Evolutionary conservation across 805 yeast species (phyloP), one percentile per base, ranked within the genome.

Genomic region (Cyberlindnera maritima): DNA sequence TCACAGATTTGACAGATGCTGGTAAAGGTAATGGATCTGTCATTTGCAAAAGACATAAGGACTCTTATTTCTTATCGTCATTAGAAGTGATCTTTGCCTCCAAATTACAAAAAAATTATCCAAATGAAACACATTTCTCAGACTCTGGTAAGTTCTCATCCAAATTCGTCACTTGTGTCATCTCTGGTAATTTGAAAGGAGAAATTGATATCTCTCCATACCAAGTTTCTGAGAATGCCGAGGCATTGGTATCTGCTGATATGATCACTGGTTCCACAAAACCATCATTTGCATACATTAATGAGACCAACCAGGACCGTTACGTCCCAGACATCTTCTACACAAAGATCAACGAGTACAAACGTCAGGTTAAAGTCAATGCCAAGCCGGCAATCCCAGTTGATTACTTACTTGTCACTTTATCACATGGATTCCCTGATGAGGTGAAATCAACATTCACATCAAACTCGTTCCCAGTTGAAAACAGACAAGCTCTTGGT

Each of bases 271-370:
- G 96, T 0, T 86, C 96, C 1, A 88, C 97, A 0, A 92, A 90
- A 61, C 97, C 99, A 0, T 81, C 90, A 18, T 81, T 85, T 72
- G 83, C 92, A 62, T 85, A 81, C 56, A 82, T 94, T 53, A 85
- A 88, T 60, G 84, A 80, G 25, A 82, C 88, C n/a, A 78, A 79
- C 35, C 74, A 76, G 17, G 76, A 74, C 10, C 76, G 97, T 46
- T 94, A 92, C 57, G 98, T 94, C 14, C 99, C 99, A 0, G 99
- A 94, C 52, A 85, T 94, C 21, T 87, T 88, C 60, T 94, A 85
- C 72, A 81, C 82, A 65, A 82, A 80, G 62, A 76, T 80, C 49
- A 94, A 94, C 62, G 97, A 94, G 67, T 94, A 94, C 67, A 88
- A 88, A 4, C 70, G 89, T 26, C 81, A 88, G 32, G 95, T 94